These are phyloP conservation scores for Alternaria alternata DNA, from an alignment of 2,329 filamentous ascomycete genomes.

Conservation along the genomic window DNA sequence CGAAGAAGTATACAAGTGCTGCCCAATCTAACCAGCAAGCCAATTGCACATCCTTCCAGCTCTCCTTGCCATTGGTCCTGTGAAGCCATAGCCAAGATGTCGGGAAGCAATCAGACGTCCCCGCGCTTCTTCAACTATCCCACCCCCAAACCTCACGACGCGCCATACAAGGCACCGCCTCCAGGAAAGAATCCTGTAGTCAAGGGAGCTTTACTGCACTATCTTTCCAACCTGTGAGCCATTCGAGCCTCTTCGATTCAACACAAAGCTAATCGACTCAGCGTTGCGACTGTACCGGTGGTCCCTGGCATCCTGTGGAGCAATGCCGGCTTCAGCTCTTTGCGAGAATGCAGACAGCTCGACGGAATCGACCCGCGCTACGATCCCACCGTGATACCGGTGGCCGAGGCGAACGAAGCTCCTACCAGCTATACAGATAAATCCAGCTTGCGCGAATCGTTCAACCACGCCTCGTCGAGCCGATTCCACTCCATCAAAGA, in stretches of 20 bases:
- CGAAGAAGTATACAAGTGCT: background rate
- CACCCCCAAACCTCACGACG: conserved; percentile 38
- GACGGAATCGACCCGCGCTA: conserved; percentile 62
- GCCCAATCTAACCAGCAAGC: background rate
- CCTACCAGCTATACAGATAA: conserved; percentile 30
- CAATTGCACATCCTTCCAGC: background rate
- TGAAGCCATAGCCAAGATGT: conserved; percentile 30
- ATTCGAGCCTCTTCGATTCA: conserved; percentile 7
- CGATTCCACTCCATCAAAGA: conserved; percentile 69
- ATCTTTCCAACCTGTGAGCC: conserved; percentile 68
- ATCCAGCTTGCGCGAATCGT: conserved; percentile 32
- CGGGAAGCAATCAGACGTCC: conserved; percentile 21
- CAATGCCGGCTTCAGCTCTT: conserved; percentile 71
- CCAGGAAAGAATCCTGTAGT: conserved; percentile 72
- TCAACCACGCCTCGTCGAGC: conserved; percentile 21
- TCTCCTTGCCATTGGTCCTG: background rate
- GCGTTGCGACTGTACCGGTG: conserved; percentile 66
- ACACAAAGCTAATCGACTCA: conserved; percentile 42
- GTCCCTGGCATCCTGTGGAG: conserved; percentile 73
- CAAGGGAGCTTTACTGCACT: conserved; percentile 69
- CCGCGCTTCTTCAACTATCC: conserved; percentile 49
- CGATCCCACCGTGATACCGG: conserved; percentile 66
- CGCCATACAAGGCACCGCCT: conserved; percentile 46
- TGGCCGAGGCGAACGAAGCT: conserved; percentile 32
- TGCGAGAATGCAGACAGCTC: conserved; percentile 65